Base-by-base conservation (phyloP, 2,329 filamentous ascomycete species). In the Periconia digitata region DNA sequence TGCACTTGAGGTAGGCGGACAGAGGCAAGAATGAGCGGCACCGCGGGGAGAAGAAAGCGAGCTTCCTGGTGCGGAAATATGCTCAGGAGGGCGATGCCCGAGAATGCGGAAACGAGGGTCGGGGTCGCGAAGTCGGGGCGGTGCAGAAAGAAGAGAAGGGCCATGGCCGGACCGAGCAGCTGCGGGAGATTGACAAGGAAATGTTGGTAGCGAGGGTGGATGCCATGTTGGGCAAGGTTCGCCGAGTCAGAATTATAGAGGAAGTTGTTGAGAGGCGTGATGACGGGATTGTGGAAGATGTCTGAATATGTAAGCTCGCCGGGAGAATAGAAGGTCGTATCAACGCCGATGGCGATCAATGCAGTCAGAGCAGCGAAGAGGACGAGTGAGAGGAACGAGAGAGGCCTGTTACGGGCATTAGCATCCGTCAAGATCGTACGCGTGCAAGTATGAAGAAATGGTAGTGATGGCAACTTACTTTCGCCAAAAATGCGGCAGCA, bases 401-500 rank as follows among this genome's bases (percentile, higher is more conserved):
- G 70, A 34, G 81, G 82, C 59, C 81, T 84, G 51, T 21, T 22
- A 1, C 6, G 17, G 48, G 61, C 18, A 63, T 53, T 27, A 35
- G 27, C 8, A 32, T 13, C 27, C n/a, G 27, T 12, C 27, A 15
- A 3, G 27, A 32, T 32, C 3, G 27, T 32, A 32, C n/a, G 27
- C n/a, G n/a, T 32, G 5, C 16, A 17, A 29, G 20, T 24, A 6
- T 3, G 20, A 23, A 38, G 5, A 13, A 32, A 6, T 8, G 15
- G 15, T 13, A 18, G 6, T n/a, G 10, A 18, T n/a, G 27, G 27
- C 18, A 21, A 75, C 83, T 66, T 73, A 94, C 89, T 86, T 92
- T 70, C 85, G 85, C 69, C 83, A 74, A 66, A 96, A 94, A 76
- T 95, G 88, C 56, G 90, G 90, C 69, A 97, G 77, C 65, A 99